Percentiles rank a stretch among this genome's conserved stretches.
These are phyloP conservation scores for Fusarium sp. DNA, from an alignment of 2,329 filamentous ascomycete genomes.

Conservation along the genomic window DNA sequence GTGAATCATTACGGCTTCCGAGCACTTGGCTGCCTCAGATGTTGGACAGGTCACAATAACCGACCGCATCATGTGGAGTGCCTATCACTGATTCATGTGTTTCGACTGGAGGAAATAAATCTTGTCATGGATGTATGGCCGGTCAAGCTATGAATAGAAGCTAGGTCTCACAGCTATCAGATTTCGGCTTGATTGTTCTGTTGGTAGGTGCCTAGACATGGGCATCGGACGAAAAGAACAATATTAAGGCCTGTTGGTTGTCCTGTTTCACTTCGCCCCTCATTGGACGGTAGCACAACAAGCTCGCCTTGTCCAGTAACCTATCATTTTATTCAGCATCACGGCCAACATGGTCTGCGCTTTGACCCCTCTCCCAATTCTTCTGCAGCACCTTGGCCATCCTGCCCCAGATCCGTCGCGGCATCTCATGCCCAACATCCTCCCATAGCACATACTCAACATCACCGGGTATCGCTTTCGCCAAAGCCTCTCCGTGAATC, in stretches of 20 bases:
- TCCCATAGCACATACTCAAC: slow-evolving; percentile 36
- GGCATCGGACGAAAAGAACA: not conserved
- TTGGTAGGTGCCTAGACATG: not conserved
- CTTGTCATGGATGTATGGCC: not conserved
- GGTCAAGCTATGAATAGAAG: not conserved
- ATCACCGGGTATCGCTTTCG: slow-evolving; percentile 29
- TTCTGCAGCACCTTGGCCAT: not conserved
- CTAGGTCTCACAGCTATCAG: not conserved
- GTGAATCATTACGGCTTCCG: not conserved
- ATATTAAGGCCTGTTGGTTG: not conserved
- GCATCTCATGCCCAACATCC: slow-evolving; percentile 36
- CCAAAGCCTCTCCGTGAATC: slow-evolving; percentile 40
- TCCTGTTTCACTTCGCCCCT: not conserved
- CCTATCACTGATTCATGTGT: not conserved
- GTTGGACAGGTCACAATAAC: not conserved
- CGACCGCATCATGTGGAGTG: not conserved
- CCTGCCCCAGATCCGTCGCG: slow-evolving; percentile 18
- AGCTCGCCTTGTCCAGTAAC: not conserved
- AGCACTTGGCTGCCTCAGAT: too few relatives aligned
- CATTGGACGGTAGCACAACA: not conserved
- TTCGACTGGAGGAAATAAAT: not conserved
- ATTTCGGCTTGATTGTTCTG: not conserved
- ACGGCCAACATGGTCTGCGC: not conserved
- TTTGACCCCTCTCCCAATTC: slow-evolving; percentile 17
- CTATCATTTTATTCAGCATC: not conserved